phyloP scores from a whole-genome alignment of 345 rosid species.

The Chamaenerion angustifolium region DNA sequence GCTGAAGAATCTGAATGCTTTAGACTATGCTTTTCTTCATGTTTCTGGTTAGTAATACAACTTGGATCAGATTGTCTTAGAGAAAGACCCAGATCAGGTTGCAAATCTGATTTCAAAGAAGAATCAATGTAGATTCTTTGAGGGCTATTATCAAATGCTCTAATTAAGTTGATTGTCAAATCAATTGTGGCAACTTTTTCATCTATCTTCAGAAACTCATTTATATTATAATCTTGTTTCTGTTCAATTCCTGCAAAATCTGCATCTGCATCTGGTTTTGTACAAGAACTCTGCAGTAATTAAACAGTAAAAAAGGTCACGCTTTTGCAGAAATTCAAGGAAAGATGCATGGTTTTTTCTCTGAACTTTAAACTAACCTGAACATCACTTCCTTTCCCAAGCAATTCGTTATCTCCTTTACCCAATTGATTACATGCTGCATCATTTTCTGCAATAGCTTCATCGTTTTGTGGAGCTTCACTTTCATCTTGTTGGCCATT shows the following conservation, averaged over 20 bases:
- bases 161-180: conserved; percentile 62
- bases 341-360: not conserved
- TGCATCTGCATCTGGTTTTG: conserved; percentile 55
- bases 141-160: conserved; percentile 23
- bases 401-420: conserved; percentile 24
- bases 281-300: conserved; percentile 65
- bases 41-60: conserved; percentile 25
- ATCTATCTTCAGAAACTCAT: conserved; percentile 13
- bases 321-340: not conserved
- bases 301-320: conserved; percentile 17
- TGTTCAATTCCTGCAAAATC: conserved; percentile 35
- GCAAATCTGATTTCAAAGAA: conserved; percentile 26
- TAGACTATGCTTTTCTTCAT: conserved; percentile 38
- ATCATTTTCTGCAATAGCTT: conserved; percentile 60
- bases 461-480: conserved; percentile 56
- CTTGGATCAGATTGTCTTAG: conserved; percentile 38
- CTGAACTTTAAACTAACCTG: conserved; percentile 38
- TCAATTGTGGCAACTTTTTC: conserved; percentile 10
- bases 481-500: conserved; percentile 44
- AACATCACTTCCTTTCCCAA: conserved; percentile 51
- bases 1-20: conserved; percentile 79
- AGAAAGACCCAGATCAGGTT: conserved; percentile 57
- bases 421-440: conserved; percentile 40
- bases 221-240: conserved; percentile 13
- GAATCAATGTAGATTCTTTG: conserved; percentile 6